phyloP scores from a whole-genome alignment of 164 flowering plant genomes.

The Vitis amurensis region DNA sequence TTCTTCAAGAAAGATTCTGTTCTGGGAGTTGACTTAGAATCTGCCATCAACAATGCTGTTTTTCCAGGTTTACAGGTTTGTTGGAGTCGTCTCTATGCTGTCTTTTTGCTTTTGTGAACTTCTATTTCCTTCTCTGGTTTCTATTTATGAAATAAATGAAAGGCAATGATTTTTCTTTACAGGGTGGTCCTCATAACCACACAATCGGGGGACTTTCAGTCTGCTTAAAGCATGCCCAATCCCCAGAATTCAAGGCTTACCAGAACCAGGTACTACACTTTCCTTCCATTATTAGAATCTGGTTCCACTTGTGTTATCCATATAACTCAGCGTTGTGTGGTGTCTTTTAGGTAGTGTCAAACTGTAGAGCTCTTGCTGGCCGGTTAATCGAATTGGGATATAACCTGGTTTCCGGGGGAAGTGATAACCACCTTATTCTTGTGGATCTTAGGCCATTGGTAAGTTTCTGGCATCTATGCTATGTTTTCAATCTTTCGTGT shows the following conservation, averaged over 20 bases:
- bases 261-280: slow-evolving; percentile 52
- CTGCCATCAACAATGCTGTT: slow-evolving; percentile 87
- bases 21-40: slow-evolving; percentile 80
- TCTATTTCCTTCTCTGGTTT: not conserved
- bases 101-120: slow-evolving; percentile 32
- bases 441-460: slow-evolving; percentile 90
- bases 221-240: slow-evolving; percentile 68
- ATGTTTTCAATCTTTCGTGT: not conserved
- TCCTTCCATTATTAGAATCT: not conserved
- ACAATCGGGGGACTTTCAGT: slow-evolving; percentile 87
- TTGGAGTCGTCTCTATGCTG: slow-evolving; percentile 41
- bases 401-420: slow-evolving; percentile 91
- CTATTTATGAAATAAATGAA: not conserved
- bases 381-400: slow-evolving; percentile 74
- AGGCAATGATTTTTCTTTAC: slow-evolving; percentile 11
- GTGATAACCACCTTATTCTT: slow-evolving; percentile 90
- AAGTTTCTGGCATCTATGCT: slow-evolving; percentile 16
- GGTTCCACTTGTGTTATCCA: not conserved
- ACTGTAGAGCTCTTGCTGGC: slow-evolving; percentile 75
- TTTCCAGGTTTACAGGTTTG: slow-evolving; percentile 94
- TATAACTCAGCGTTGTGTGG: not conserved
- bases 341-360: slow-evolving; percentile 67
- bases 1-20: slow-evolving; percentile 70
- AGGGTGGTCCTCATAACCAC: slow-evolving; percentile 99
- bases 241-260: slow-evolving; percentile 68